These are phyloP conservation scores for Tricholoma sp. DNA, from an alignment of 768 basidiomycete genomes.

Conservation along the genomic window DNA sequence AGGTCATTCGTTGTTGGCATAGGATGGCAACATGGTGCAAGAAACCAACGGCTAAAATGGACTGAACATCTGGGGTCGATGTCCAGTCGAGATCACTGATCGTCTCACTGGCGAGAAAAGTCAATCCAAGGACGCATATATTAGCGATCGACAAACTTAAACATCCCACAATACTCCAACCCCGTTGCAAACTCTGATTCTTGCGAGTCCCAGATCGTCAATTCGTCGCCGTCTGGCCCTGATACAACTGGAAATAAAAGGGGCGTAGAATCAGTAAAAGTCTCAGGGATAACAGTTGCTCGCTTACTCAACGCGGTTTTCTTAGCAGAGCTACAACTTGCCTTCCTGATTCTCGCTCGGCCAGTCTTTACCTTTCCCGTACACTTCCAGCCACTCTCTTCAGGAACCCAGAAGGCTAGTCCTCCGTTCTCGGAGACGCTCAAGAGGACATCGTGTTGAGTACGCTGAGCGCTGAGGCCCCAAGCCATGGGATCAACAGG, in stretches of 20 bases:
- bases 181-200: slow-evolving; percentile 92
- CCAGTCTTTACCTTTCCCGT: slow-evolving; percentile 75
- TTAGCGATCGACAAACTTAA: slow-evolving; percentile 39
- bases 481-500: slow-evolving; percentile 90
- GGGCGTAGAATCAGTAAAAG: slow-evolving; percentile 6
- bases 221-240: slow-evolving; percentile 57
- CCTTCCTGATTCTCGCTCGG: slow-evolving; percentile 58
- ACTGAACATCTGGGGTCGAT: slow-evolving; percentile 84
- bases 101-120: slow-evolving; percentile 34
- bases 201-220: slow-evolving; percentile 96
- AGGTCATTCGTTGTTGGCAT: slow-evolving; percentile 91
- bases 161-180: slow-evolving; percentile 65
- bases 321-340: slow-evolving; percentile 85
- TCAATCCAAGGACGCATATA: not conserved
- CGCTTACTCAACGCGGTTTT: slow-evolving; percentile 82
- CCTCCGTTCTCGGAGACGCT: slow-evolving; percentile 75
- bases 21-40: slow-evolving; percentile 73
- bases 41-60: slow-evolving; percentile 89
- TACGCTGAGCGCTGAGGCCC: slow-evolving; percentile 44
- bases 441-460: slow-evolving; percentile 67
- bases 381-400: slow-evolving; percentile 54
- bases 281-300: not conserved
- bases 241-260: slow-evolving; percentile 47
- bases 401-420: slow-evolving; percentile 83
- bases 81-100: slow-evolving; percentile 92